These are phyloP conservation scores for Diutina neorugosa DNA, from an alignment of 1,139 yeast species.

Conservation along the genomic window DNA sequence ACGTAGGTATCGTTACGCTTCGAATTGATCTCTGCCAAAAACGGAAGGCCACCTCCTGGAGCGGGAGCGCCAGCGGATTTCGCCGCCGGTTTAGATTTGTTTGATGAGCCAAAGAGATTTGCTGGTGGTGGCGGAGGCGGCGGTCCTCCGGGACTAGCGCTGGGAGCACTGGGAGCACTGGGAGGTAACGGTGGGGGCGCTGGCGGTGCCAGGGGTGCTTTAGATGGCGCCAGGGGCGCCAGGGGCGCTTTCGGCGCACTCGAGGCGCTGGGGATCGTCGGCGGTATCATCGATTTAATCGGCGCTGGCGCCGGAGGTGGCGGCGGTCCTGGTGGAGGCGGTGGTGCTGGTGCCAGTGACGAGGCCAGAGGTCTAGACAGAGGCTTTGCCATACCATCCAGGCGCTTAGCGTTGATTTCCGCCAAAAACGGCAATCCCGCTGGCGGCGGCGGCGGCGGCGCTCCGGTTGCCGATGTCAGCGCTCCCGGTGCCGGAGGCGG, in stretches of 20 bases:
- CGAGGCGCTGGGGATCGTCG: slow-evolving; percentile 12
- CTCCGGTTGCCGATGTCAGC: slow-evolving; percentile 5
- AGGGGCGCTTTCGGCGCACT: too few species aligned
- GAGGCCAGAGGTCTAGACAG: background rate
- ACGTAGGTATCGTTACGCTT: slow-evolving; percentile 47
- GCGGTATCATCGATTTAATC: slow-evolving; percentile 7
- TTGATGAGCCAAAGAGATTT: background rate
- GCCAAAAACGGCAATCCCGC: slow-evolving; percentile 38
- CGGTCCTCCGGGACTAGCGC: slow-evolving; percentile 10
- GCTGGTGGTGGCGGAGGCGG: slow-evolving; percentile 12
- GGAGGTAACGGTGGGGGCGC: slow-evolving; percentile 12
- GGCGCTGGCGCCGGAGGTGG: background rate
- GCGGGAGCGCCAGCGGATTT: slow-evolving; percentile 12
- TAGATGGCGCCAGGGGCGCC: background rate
- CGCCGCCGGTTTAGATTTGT: background rate
- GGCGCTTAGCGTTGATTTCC: slow-evolving; percentile 42
- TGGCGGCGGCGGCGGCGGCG: slow-evolving; percentile 10
- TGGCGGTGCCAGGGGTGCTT: background rate
- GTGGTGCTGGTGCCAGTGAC: background rate
- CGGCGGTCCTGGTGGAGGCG: background rate
- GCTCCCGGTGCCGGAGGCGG: slow-evolving; percentile 6
- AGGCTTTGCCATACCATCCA: slow-evolving; percentile 18
- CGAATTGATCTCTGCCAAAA: slow-evolving; percentile 44
- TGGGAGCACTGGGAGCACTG: slow-evolving; percentile 11
- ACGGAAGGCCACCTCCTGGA: slow-evolving; percentile 26